Evolutionary conservation across 768 basidiomycete genomes (phyloP), one percentile per base, ranked within the genome.

Genomic region (Russula sp.): DNA sequence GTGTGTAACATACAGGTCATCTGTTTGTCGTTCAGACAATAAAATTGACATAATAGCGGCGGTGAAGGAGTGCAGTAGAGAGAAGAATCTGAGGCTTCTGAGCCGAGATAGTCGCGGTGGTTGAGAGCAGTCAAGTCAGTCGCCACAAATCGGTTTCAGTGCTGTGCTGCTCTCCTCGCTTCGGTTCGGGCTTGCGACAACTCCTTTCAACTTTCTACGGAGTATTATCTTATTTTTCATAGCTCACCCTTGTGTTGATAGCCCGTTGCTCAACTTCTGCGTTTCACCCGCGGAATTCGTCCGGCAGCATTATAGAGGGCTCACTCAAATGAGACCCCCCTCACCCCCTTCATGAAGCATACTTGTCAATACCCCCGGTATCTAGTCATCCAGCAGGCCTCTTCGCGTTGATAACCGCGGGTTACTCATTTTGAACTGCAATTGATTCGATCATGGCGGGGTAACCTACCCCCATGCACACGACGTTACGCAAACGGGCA

Each of bases 11-110:
- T 56, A 64, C 63, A 64, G 25, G 36, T 64, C 63, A 22, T 64
- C 63, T 51, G 58, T 45, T 50, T 64, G 63, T 49, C 63, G 59
- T 22, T 56, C 63, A 11, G 63, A 64, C 38, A 64, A 42, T 51
- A 61, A 52, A 32, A 61, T 61, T 16, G 63, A 64, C 63, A 64
- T 64, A 7, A 11, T 52, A 5, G 39, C 36, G 50, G 22, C 25
- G 46, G 41, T 20, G 41, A 51, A 32, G 42, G 13, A 41, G 9
- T 14, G 60, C 46, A 10, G 46, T 16, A n/a, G 35, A 63, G n/a
- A 45, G 13, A 18, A 13, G 36, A 34, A 22, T 45, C 18, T 38
- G 32, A 41, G 42, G 36, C 20, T 18, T 45, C 18, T 38, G 32
- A 41, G 42, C 39, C 25, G 60, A 52, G 57, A 41, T 63, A 35